Conservation (phyloP, 805 yeast species). For the Brettanomyces bruxellensis region DNA sequence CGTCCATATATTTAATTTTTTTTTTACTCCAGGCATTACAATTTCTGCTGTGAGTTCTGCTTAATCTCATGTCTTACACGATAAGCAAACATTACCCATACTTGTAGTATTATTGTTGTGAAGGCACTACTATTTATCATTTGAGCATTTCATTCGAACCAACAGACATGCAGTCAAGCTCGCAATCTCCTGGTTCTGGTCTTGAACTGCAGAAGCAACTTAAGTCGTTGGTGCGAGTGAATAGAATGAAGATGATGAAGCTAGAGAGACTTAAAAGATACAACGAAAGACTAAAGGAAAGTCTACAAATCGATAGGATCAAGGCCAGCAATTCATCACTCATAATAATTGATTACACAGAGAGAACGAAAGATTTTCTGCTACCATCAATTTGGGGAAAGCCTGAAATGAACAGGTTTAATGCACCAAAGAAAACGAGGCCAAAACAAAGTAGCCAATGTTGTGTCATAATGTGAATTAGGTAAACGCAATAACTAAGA, state of each 20-base stretch:
- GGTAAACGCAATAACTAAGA: background rate
- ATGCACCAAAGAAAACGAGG: conserved; percentile 11
- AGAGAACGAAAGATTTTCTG: conserved; percentile 37
- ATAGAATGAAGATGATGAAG: conserved; percentile 37
- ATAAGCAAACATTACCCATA: too few species aligned
- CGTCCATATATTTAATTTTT: too few species aligned
- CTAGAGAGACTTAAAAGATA: conserved; percentile 52
- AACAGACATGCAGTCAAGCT: too few species aligned
- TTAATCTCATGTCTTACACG: too few species aligned
- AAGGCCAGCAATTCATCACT: conserved; percentile 57
- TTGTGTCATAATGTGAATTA: conserved; percentile 20
- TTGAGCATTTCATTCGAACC: too few species aligned
- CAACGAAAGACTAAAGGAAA: conserved; percentile 42
- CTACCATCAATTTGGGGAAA: conserved; percentile 36
- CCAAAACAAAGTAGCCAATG: conserved; percentile 18
- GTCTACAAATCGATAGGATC: conserved; percentile 46
- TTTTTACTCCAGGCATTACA: too few species aligned
- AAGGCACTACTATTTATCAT: too few species aligned
- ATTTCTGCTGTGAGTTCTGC: too few species aligned
- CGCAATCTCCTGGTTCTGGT: too few species aligned
- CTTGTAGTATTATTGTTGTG: too few species aligned
- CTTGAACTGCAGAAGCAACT: background rate
- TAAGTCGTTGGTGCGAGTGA: conserved; percentile 30
- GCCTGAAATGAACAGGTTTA: conserved; percentile 3
- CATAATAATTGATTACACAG: conserved; percentile 32